These are phyloP conservation scores for Bruguiera hainesii DNA, from an alignment of 441 rosid genomes.

Conservation along the genomic window DNA sequence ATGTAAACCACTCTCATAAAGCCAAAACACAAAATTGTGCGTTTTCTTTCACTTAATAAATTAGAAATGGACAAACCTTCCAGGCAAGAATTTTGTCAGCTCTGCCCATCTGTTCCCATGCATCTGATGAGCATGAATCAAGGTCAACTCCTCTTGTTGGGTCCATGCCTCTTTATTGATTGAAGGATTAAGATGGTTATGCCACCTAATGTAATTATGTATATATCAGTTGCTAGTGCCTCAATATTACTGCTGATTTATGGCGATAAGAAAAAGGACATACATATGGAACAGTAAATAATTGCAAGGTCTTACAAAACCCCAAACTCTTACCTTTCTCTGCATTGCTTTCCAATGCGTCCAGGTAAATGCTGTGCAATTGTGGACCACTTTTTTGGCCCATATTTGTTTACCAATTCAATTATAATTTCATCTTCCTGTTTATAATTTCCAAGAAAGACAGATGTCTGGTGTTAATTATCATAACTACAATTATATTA, in stretches of 20 bases:
- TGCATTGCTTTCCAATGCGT: constrained; percentile 97
- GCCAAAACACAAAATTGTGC: background rate
- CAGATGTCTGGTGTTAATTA: background rate
- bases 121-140: constrained; percentile 95
- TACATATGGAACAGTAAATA: background rate
- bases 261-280: background rate
- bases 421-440: constrained; percentile 90
- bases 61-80: constrained; percentile 58
- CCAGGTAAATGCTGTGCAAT: constrained; percentile 95
- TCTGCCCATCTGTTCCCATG: constrained; percentile 99
- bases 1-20: background rate
- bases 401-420: constrained; percentile 74
- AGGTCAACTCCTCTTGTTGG: constrained; percentile 93
- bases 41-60: constrained; percentile 9
- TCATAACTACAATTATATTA: background rate
- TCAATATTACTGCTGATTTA: constrained; percentile 2
- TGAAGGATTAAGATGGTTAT: constrained; percentile 96
- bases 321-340: constrained; percentile 65
- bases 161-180: constrained; percentile 99
- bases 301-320: background rate
- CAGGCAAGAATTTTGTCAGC: constrained; percentile 93
- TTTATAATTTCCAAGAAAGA: constrained; percentile 18
- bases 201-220: constrained; percentile 50
- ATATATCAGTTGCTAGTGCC: background rate
- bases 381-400: constrained; percentile 98